Percentiles rank a stretch among this genome's conserved stretches.
Evolutionary conservation across 805 yeast species (phyloP).

Genomic region (Priceomyces melissophilus): DNA sequence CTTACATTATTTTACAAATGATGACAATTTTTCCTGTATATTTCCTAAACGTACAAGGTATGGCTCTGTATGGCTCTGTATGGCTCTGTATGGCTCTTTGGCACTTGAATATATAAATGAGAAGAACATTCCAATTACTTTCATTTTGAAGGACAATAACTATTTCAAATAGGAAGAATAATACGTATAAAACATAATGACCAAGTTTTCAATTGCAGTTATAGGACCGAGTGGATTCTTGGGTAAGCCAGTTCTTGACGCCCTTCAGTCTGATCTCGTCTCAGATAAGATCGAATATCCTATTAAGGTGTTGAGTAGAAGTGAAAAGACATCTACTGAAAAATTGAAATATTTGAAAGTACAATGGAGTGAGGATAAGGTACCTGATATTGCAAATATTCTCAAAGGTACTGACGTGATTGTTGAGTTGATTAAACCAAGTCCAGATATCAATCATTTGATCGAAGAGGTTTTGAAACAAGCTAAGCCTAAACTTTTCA

Average conservation of each 20-base stretch:
- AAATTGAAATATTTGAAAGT: slow-evolving; percentile 38
- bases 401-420: slow-evolving; percentile 51
- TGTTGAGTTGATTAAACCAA: slow-evolving; percentile 39
- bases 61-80: no score
- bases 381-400: slow-evolving; percentile 28
- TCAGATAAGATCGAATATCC: slow-evolving; percentile 43
- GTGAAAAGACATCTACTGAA: slow-evolving; percentile 29
- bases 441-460: slow-evolving; percentile 27
- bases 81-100: no score
- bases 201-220: slow-evolving; percentile 39
- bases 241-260: slow-evolving; percentile 46
- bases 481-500: slow-evolving; percentile 48
- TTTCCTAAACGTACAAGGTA: no score
- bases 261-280: slow-evolving; percentile 43
- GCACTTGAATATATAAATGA: no score
- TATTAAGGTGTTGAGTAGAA: slow-evolving; percentile 49
- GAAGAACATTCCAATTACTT: no score
- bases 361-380: slow-evolving; percentile 19
- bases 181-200: no score
- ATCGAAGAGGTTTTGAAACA: slow-evolving; percentile 36
- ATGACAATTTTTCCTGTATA: no score
- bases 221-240: slow-evolving; percentile 44
- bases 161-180: no score
- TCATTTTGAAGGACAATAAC: no score
- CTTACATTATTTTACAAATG: no score